phyloP scores from a whole-genome alignment of 2,329 filamentous ascomycete genomes.

The Aspergillus phoenicis region DNA sequence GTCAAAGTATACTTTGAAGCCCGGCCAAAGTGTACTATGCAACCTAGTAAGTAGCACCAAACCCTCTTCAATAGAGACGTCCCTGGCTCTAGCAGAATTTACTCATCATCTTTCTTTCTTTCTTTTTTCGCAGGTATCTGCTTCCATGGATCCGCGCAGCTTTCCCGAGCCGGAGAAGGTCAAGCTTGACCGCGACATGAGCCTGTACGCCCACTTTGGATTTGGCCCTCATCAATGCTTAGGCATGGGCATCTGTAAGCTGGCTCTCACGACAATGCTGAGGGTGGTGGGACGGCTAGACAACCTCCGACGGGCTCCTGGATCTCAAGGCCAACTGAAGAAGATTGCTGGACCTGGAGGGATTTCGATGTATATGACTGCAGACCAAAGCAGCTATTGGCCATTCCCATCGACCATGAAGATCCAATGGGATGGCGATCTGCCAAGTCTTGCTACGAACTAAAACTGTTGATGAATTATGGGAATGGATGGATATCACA shows the following conservation, averaged over 20 bases:
- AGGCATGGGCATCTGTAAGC: constrained; percentile 46
- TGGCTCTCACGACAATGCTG: constrained; percentile 43
- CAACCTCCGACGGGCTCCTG: constrained; percentile 46
- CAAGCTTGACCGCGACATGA: constrained; percentile 63
- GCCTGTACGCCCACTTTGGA: constrained; percentile 66
- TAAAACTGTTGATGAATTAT: not conserved
- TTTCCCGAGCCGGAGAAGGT: constrained; percentile 51
- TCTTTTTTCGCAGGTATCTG: constrained; percentile 31
- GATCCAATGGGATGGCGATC: constrained; percentile 46
- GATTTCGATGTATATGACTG: constrained; percentile 48
- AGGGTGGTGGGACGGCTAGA: constrained; percentile 45
- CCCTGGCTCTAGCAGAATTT: not conserved
- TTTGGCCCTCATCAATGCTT: constrained; percentile 65
- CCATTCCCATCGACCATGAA: constrained; percentile 50
- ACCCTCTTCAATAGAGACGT: not conserved
- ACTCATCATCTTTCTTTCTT: not conserved
- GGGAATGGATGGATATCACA: not conserved
- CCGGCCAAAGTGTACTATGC: constrained; percentile 39
- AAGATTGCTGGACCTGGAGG: constrained; percentile 43
- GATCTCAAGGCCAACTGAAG: constrained; percentile 45
- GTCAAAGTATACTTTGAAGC: constrained; percentile 35
- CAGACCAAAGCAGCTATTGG: constrained; percentile 45
- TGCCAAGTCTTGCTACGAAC: constrained; percentile 26
- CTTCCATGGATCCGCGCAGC: constrained; percentile 38
- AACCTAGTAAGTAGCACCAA: constrained; percentile 36